Evolutionary conservation across 2,329 filamentous ascomycete genomes (phyloP), one percentile per base, ranked within the genome.

Genomic region (Ascochyta pisi): DNA sequence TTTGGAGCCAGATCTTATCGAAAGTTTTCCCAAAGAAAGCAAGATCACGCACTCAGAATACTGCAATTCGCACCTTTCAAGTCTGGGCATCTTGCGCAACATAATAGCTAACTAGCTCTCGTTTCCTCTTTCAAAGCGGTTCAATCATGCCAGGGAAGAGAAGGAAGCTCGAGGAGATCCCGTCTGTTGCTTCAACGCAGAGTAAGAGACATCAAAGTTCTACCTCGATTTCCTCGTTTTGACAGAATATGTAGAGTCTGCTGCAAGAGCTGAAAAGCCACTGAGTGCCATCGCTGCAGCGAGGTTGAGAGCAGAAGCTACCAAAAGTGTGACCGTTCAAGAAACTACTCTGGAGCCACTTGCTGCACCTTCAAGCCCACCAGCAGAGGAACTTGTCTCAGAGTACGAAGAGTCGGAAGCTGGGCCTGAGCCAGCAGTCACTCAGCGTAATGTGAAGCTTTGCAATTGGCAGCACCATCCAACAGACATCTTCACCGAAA

Each of bases 201-300:
- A 53, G 67, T 70, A 62, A 58, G 46, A 24, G 10, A 1, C 15
- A 12, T 42, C 15, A 37, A 33, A 24, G 19, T 15, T 26, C 24
- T 38, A 31, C 41, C 29, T 46, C 42, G 31, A 33, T 42, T 27
- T 23, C 22, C 13, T 23, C 16, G n/a, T 51, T 35, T 43, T 52
- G 46, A 57, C 39, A 34, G 16, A 24, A 15, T 35, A 26, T 45
- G 38, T 45, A 69, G 62, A 51, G 29, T 26, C 45, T 35, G 16
- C 41, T 41, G 33, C 54, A n/a, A 33, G 44, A 26, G 49, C 54
- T 35, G 55, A 16, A 24, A 70, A 64, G 46, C 69, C 68, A 31
- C 58, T 73, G 22, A 75, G 70, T 54, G 72, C 72, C 23, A 69
- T 73, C 39, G 70, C 72, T 26, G 71, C 72, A 50, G 69, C 72